Percentiles rank a stretch among this genome's conserved stretches.
Evolutionary conservation across 2,329 filamentous ascomycete genomes (phyloP).

Genomic region (Pseudogymnoascus sp.): DNA sequence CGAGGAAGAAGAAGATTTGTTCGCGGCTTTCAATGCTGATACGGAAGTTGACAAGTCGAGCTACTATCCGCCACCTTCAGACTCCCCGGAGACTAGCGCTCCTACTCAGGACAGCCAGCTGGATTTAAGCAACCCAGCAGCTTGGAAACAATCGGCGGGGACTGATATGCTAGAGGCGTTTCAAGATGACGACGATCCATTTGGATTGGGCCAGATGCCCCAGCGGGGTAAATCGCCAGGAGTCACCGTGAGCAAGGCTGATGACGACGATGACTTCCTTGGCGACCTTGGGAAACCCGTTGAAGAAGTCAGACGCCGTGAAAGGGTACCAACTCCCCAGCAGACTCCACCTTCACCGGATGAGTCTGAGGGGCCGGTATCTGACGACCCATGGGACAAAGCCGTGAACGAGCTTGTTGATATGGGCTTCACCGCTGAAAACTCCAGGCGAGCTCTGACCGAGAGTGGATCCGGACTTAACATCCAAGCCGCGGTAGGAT

Average conservation of each 20-base stretch:
- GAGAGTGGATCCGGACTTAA: slow-evolving; percentile 73
- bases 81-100: slow-evolving; percentile 27
- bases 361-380: slow-evolving; percentile 17
- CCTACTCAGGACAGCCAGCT: slow-evolving; percentile 33
- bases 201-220: slow-evolving; percentile 64
- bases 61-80: slow-evolving; percentile 49
- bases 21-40: slow-evolving; percentile 57
- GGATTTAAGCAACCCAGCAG: slow-evolving; percentile 44
- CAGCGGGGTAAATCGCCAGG: slow-evolving; percentile 26
- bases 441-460: slow-evolving; percentile 69
- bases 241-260: slow-evolving; percentile 18
- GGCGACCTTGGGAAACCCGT: slow-evolving; percentile 57
- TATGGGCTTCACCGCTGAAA: slow-evolving; percentile 85
- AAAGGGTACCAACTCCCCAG: slow-evolving; percentile 36
- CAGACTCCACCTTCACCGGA: slow-evolving; percentile 17
- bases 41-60: slow-evolving; percentile 60
- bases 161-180: slow-evolving; percentile 27
- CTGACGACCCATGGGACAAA: slow-evolving; percentile 60
- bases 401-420: slow-evolving; percentile 84
- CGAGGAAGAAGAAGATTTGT: slow-evolving; percentile 55
- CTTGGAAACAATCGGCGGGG: slow-evolving; percentile 38
- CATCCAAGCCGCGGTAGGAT: slow-evolving; percentile 79
- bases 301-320: slow-evolving; percentile 48
- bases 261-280: slow-evolving; percentile 57
- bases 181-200: slow-evolving; percentile 70